Conservation (phyloP, 78 protist species). For the Dictyostelium purpureum region DNA sequence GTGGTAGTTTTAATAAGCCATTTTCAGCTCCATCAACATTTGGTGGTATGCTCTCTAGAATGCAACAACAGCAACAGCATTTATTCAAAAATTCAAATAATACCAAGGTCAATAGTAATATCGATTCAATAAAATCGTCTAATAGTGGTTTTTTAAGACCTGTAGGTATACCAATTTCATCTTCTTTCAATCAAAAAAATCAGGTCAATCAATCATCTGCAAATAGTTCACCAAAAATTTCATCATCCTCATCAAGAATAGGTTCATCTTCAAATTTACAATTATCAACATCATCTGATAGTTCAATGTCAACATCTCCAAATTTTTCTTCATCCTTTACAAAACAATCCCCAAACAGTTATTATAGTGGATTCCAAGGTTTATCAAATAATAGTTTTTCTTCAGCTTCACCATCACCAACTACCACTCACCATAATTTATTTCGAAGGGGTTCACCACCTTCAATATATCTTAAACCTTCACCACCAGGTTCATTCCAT, state of each 20-base stretch:
- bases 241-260: neutral
- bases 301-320: neutral
- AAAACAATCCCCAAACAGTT: conserved; percentile 5
- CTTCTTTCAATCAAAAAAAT: neutral
- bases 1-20: neutral
- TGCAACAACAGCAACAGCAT: conserved; percentile 1
- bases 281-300: neutral
- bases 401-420: conserved; percentile 4
- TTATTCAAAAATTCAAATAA: neutral
- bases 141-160: conserved; percentile 20
- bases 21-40: conserved; percentile 10
- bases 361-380: neutral
- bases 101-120: neutral
- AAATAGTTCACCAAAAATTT: neutral
- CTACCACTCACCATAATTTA: too few relatives aligned
- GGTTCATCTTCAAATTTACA: neutral
- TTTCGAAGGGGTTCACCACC: too few relatives aligned
- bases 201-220: neutral
- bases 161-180: conserved; percentile 9
- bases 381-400: neutral
- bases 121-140: neutral
- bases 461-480: neutral
- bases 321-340: neutral
- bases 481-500: conserved; percentile 10
- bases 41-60: conserved; percentile 13